phyloP scores from a whole-genome alignment of 2,329 filamentous ascomycete species.

The Phialophora verrucosa region DNA sequence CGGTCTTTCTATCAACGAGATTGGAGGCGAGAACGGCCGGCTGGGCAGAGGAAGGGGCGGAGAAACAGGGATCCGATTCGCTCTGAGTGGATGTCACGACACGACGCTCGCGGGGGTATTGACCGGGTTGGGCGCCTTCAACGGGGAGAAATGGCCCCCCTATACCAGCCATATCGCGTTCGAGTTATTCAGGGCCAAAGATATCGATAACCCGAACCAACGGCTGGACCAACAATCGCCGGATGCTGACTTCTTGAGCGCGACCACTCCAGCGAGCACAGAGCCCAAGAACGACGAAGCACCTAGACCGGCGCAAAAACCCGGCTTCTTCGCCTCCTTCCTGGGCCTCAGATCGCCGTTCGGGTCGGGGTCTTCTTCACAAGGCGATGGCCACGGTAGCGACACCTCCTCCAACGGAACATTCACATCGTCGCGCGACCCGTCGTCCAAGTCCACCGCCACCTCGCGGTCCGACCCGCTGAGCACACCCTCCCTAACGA shows the following conservation, averaged over 20 bases:
- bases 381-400: not conserved
- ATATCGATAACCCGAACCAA: conserved; percentile 35
- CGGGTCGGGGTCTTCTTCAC: not conserved
- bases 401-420: not conserved
- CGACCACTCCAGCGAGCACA: conserved; percentile 40
- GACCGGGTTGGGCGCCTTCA: conserved; percentile 77
- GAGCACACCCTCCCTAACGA: conserved; percentile 39
- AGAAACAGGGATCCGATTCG: conserved; percentile 69
- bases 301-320: conserved; percentile 10
- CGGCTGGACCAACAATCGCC: conserved; percentile 33
- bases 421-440: conserved; percentile 1
- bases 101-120: conserved; percentile 86
- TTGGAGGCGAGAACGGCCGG: conserved; percentile 48
- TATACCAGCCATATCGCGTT: conserved; percentile 92
- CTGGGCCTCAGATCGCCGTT: conserved; percentile 42
- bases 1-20: conserved; percentile 60
- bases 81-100: conserved; percentile 86
- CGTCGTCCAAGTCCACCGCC: conserved; percentile 23
- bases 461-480: conserved; percentile 24
- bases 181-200: conserved; percentile 75
- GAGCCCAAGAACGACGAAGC: conserved; percentile 39
- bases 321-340: conserved; percentile 37
- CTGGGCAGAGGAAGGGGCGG: conserved; percentile 53
- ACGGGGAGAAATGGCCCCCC: conserved; percentile 79
- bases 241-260: conserved; percentile 26